Conservation (phyloP, 257 asterid species). For the Nicotiana undulata region DNA sequence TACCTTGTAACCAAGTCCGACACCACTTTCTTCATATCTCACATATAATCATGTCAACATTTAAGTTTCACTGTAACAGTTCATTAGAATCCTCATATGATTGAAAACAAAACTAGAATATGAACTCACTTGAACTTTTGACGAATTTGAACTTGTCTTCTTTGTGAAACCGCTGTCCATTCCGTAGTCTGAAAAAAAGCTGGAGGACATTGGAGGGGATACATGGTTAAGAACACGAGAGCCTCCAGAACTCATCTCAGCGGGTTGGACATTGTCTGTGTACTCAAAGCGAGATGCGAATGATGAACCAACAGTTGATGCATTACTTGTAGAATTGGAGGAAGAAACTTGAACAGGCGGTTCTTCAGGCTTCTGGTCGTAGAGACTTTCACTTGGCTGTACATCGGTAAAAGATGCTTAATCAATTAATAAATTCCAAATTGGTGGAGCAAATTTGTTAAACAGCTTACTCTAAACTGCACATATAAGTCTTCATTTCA, state of each 20-base stretch:
- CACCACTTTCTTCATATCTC: neutral
- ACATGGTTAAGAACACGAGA: slow-evolving; percentile 51
- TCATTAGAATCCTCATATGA: neutral
- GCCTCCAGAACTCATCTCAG: slow-evolving; percentile 64
- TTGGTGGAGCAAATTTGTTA: neutral
- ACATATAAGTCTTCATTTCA: neutral
- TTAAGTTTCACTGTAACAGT: neutral
- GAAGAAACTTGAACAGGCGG: slow-evolving; percentile 51
- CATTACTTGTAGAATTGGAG: slow-evolving; percentile 38
- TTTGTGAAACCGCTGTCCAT: slow-evolving; percentile 82
- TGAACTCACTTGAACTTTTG: slow-evolving; percentile 65
- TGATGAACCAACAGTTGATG: slow-evolving; percentile 41
- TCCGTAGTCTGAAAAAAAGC: slow-evolving; percentile 84
- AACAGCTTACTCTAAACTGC: neutral
- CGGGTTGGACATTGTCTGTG: slow-evolving; percentile 55
- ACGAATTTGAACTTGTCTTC: slow-evolving; percentile 50
- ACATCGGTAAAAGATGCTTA: neutral
- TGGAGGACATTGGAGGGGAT: slow-evolving; percentile 55
- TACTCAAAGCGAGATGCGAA: slow-evolving; percentile 77
- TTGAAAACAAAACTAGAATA: neutral
- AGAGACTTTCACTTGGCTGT: slow-evolving; percentile 88
- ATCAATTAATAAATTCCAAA: neutral
- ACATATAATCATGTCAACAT: neutral
- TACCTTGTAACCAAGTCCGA: neutral
- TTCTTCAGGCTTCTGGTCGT: slow-evolving; percentile 95